Evolutionary conservation across 352 stramenopile genomes (phyloP).

Genomic region (Phytopythium sindhum): DNA sequence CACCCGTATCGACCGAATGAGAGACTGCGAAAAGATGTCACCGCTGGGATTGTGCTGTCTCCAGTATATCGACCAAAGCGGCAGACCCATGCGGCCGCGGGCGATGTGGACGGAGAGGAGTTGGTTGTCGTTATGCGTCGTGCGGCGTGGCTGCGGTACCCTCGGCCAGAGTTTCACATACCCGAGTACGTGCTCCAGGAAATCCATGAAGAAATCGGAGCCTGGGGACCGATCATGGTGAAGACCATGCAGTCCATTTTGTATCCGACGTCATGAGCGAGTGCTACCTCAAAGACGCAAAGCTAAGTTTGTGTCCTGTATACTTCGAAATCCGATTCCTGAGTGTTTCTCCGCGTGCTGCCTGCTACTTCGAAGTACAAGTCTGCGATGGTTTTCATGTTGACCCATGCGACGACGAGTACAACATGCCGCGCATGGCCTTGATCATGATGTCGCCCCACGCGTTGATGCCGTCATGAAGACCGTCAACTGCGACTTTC

Average conservation of each 20-base stretch:
- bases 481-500: conserved; percentile 13
- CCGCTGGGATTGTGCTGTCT: conserved; percentile 22
- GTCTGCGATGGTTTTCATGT: no score
- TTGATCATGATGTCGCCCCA: conserved; percentile 31
- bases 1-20: conserved; percentile 37
- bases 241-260: conserved; percentile 4
- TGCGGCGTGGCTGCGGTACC: conserved; percentile 22
- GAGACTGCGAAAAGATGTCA: conserved; percentile 35
- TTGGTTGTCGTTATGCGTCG: conserved; percentile 30
- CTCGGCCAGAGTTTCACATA: conserved; percentile 14
- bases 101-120: conserved; percentile 13
- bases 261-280: not conserved
- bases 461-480: conserved; percentile 28
- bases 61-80: conserved; percentile 3
- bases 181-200: not conserved
- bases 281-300: no score
- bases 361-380: no score
- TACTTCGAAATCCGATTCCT: no score
- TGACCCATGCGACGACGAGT: conserved; percentile 5
- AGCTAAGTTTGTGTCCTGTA: no score
- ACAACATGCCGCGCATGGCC: conserved; percentile 17
- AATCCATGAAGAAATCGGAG: not conserved
- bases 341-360: no score
- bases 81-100: not conserved
- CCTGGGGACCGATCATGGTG: not conserved